phyloP scores from a whole-genome alignment of 768 basidiomycete species.

The Macrocybe gigantea region DNA sequence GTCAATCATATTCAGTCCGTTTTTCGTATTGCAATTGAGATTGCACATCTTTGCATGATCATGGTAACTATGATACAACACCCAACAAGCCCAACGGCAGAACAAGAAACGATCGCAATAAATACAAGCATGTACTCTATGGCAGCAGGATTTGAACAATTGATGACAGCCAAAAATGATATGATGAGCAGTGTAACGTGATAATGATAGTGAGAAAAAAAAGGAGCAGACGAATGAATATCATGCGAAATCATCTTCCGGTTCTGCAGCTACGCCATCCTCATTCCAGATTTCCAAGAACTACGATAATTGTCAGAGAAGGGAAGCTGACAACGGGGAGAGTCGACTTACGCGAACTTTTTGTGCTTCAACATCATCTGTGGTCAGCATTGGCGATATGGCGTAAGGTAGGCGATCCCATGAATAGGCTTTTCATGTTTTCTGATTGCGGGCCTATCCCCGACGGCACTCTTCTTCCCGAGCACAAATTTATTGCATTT shows the following conservation, averaged over 20 bases:
- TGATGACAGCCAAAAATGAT: no score
- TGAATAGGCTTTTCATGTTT: constrained; percentile 57
- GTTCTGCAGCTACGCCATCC: constrained; percentile 68
- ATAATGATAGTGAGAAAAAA: no score
- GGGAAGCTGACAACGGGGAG: neutral
- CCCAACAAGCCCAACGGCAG: no score
- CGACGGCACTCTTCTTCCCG: constrained; percentile 86
- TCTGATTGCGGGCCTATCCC: constrained; percentile 73
- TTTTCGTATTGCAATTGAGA: no score
- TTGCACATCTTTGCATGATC: no score
- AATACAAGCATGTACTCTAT: no score
- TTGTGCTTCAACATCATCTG: constrained; percentile 57
- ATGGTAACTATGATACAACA: no score
- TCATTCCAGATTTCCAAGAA: constrained; percentile 80
- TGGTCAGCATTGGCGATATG: constrained; percentile 48
- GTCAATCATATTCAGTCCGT: no score
- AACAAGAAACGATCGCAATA: no score
- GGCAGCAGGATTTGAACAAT: no score
- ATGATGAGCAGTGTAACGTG: no score
- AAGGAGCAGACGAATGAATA: neutral
- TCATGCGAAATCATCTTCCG: constrained; percentile 43
- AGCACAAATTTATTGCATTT: constrained; percentile 87
- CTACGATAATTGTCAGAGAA: constrained; percentile 26
- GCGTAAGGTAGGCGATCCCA: constrained; percentile 77
- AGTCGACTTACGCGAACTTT: constrained; percentile 49